Conservation (phyloP, 108 stramenopile genomes). For the Nitzschia sp. region DNA sequence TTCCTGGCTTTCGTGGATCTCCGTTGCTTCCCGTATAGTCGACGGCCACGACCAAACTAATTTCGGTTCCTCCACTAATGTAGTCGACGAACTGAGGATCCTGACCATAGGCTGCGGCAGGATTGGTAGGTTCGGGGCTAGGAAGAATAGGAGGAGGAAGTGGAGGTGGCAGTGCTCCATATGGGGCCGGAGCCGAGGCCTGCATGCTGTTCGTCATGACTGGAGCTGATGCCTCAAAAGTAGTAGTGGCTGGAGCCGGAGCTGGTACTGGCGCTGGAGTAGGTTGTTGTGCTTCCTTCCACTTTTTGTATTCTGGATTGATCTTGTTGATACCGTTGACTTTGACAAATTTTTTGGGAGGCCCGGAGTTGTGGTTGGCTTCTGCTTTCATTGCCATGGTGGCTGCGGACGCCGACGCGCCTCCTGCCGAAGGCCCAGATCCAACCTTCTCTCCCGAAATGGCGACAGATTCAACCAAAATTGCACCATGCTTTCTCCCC, state of each 20-base stretch:
- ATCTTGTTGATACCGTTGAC: slow-evolving; percentile 47
- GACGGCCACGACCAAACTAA: slow-evolving; percentile 74
- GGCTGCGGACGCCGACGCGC: neutral
- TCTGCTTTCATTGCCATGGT: slow-evolving; percentile 1
- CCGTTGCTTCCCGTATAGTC: slow-evolving; percentile 94
- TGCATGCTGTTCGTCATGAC: neutral
- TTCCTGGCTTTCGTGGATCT: slow-evolving; percentile 72
- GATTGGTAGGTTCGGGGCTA: neutral
- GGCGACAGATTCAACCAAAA: slow-evolving; percentile 8
- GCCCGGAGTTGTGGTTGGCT: neutral
- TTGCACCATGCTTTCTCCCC: slow-evolving; percentile 10
- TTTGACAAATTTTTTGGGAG: slow-evolving; percentile 41
- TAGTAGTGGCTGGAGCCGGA: neutral
- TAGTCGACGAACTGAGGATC: slow-evolving; percentile 70
- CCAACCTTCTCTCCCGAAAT: slow-evolving; percentile 2
- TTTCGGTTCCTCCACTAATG: slow-evolving; percentile 62
- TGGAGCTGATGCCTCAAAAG: neutral
- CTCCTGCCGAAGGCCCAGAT: neutral
- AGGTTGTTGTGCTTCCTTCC: slow-evolving; percentile 13
- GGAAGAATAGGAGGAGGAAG: slow-evolving; percentile 3
- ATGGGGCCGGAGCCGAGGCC: neutral
- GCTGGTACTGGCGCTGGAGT: neutral
- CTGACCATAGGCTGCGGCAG: neutral
- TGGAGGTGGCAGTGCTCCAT: slow-evolving; percentile 7
- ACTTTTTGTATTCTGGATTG: slow-evolving; percentile 51